Base-by-base conservation (phyloP, 164 flowering plant genomes). In the Magnolia sinica region DNA sequence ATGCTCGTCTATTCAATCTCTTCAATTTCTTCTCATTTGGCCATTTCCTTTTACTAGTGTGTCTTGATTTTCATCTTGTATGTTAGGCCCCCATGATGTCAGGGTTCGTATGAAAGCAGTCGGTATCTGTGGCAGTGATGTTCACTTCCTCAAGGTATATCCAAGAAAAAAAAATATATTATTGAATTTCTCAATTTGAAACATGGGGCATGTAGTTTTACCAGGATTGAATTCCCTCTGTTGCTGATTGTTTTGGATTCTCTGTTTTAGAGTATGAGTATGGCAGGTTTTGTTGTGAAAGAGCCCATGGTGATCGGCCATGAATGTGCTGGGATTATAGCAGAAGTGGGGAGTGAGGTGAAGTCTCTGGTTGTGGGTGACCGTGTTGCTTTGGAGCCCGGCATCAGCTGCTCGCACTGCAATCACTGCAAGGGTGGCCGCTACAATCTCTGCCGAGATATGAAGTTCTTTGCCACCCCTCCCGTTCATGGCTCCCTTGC, bases 301-400 rank as follows among this genome's bases (percentile, higher is more conserved):
- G 93, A 92, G 77, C 98, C 99, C 0, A 94, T 96, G 97, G 99
- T 96, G 55, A 96, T 96, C 76, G 99, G 99, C 50, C 99, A 96
- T 77, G 99, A 96, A 78, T 94, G 97, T 81, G 98, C 97, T 71
- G 98, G 99, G 72, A 78, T 94, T 59, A 82, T 96, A 49, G 98
- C 90, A 76, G 96, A 91, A 87, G 90, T 91, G 72, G 98, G 99
- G 14, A 83, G 84, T 64, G 90, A 88, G 76, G 98, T 96, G 76
- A 90, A 88, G 79, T 51, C 77, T 59, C 73, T 96, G 65, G 88
- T 76, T 69, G 82, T 83, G 0, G 98, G 98, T 70, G 99, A 94
- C 70, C 91, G 95, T 0, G 98, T 96, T 27, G 99, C 99, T 20
- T 70, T 96, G 59, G 99, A 94, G 79, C 99, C 99, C 0, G 99